phyloP scores from a whole-genome alignment of 2,329 filamentous ascomycete species.

The Beauveria brongniartii region DNA sequence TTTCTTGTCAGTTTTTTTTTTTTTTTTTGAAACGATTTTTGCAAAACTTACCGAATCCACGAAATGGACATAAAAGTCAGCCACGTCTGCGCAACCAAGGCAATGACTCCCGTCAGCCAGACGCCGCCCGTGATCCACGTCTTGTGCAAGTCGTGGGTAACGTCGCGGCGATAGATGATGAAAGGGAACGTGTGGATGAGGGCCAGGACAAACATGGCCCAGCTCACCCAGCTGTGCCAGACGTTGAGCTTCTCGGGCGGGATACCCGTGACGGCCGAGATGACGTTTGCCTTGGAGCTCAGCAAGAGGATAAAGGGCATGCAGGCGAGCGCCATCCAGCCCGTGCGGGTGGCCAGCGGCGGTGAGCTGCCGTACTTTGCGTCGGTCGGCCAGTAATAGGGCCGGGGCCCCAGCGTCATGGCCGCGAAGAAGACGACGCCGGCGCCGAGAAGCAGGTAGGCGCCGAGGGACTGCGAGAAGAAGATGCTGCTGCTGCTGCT shows the following conservation, averaged over 20 bases:
- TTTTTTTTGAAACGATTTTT: neutral
- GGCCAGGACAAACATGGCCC: conserved; percentile 48
- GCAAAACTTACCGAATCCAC: conserved; percentile 34
- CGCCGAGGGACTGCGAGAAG: conserved; percentile 36
- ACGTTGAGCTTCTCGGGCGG: conserved; percentile 49
- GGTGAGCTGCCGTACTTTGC: conserved; percentile 40
- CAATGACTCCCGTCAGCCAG: conserved; percentile 49
- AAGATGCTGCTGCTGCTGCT: conserved; percentile 30
- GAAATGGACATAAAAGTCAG: conserved; percentile 46
- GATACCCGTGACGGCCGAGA: conserved; percentile 45
- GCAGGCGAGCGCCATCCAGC: conserved; percentile 43
- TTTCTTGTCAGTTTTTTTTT: neutral
- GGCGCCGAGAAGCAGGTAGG: conserved; percentile 29
- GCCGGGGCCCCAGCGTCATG: conserved; percentile 40
- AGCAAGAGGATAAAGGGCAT: conserved; percentile 44
- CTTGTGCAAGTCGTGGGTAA: conserved; percentile 38
- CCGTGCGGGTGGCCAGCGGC: conserved; percentile 42
- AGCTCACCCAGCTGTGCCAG: conserved; percentile 47
- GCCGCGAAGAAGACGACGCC: conserved; percentile 40
- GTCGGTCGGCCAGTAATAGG: conserved; percentile 48
- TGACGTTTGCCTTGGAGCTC: conserved; percentile 47
- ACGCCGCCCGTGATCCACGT: conserved; percentile 35
- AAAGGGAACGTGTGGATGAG: conserved; percentile 54
- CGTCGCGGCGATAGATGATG: conserved; percentile 39
- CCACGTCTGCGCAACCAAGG: conserved; percentile 44